phyloP scores from a whole-genome alignment of 2,329 filamentous ascomycete genomes.

The Neofusicoccum ribis region DNA sequence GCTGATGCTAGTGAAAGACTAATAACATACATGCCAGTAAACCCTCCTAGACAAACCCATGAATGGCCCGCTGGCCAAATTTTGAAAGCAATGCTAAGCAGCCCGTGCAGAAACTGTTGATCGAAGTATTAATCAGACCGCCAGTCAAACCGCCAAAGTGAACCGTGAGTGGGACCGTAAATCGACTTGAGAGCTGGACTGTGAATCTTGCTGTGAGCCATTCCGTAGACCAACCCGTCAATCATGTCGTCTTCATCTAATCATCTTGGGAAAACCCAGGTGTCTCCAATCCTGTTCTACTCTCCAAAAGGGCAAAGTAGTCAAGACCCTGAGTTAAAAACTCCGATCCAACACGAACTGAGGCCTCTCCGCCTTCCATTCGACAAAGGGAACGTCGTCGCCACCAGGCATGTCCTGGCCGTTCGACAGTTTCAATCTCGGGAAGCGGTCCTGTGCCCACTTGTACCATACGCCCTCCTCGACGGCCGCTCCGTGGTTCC shows the following conservation, averaged over 20 bases:
- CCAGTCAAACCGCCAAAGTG: too few relatives aligned
- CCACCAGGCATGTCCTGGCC: constrained; percentile 50
- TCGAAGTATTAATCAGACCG: too few relatives aligned
- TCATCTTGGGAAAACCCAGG: neutral
- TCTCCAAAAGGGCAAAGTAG: neutral
- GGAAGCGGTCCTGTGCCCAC: constrained; percentile 46
- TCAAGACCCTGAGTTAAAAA: neutral
- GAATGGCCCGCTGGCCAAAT: neutral
- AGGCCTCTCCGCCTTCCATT: constrained; percentile 6
- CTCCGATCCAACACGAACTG: neutral
- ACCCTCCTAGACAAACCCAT: neutral
- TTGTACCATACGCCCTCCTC: constrained; percentile 35
- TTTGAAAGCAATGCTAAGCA: too few relatives aligned
- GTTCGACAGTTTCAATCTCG: constrained; percentile 45
- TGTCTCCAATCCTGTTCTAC: neutral
- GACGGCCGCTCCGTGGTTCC: constrained; percentile 6
- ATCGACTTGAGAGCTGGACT: too few relatives aligned
- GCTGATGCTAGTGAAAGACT: neutral
- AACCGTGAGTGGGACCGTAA: too few relatives aligned
- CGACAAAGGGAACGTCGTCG: constrained; percentile 32
- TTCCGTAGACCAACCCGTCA: neutral
- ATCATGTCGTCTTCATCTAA: neutral
- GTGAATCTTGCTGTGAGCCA: too few relatives aligned
- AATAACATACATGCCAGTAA: too few relatives aligned
- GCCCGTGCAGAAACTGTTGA: too few relatives aligned